Percentiles rank a stretch among this genome's conserved stretches.
phyloP scores from a whole-genome alignment of 345 rosid genomes.

The Gossypium stocksii region DNA sequence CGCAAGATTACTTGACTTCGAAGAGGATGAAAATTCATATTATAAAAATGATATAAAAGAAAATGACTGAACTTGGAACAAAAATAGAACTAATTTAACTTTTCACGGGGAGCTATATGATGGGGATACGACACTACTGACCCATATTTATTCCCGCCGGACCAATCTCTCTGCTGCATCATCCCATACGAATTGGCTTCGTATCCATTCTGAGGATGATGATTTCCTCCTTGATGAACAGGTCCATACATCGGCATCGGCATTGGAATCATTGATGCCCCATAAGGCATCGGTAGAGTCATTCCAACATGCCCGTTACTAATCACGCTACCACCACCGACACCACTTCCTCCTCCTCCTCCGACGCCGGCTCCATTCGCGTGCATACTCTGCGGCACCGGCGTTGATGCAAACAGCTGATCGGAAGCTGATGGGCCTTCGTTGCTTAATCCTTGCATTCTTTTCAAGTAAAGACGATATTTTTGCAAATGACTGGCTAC shows the following conservation, averaged over 20 bases:
- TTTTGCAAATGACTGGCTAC: constrained; percentile 95
- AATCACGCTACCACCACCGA: not conserved
- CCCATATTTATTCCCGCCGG: constrained; percentile 52
- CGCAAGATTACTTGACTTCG: not conserved
- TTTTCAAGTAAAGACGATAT: constrained; percentile 75
- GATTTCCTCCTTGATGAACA: constrained; percentile 37
- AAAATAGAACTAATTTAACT: constrained; percentile 24
- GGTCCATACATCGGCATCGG: constrained; percentile 70
- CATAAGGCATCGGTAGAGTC: constrained; percentile 44
- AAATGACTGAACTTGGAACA: constrained; percentile 5
- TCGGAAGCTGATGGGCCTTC: constrained; percentile 71
- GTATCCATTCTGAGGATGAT: constrained; percentile 34
- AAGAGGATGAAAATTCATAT: not conserved
- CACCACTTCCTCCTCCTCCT: constrained; percentile 19
- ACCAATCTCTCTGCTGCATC: constrained; percentile 60
- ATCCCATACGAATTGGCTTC: constrained; percentile 46
- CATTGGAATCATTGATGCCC: constrained; percentile 39
- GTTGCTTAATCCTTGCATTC: constrained; percentile 74
- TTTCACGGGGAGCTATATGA: constrained; percentile 51
- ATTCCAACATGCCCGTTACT: constrained; percentile 38
- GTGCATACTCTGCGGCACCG: constrained; percentile 60
- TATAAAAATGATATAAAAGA: not conserved
- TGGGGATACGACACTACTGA: constrained; percentile 50
- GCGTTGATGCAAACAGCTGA: constrained; percentile 70
- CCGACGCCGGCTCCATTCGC: constrained; percentile 32